Conservation (phyloP, 352 stramenopile species). For the Blastocystis sp. region DNA sequence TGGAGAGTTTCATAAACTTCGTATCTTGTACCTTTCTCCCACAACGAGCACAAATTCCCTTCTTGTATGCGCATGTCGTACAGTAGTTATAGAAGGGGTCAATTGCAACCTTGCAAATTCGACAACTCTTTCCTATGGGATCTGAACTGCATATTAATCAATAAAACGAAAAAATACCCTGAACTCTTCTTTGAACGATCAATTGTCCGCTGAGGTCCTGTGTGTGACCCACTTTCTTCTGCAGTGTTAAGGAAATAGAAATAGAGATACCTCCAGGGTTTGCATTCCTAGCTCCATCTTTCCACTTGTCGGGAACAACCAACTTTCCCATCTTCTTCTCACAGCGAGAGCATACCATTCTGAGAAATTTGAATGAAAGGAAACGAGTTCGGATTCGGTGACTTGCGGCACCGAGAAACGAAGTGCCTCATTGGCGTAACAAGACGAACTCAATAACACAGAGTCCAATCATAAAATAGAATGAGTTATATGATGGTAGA, state of each 20-base stretch:
- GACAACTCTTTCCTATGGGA: slow-evolving; percentile 42
- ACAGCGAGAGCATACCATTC: slow-evolving; percentile 59
- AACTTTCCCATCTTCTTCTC: slow-evolving; percentile 62
- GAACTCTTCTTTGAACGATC: slow-evolving; percentile 28
- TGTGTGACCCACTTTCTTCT: slow-evolving; percentile 1
- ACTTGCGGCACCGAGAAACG: too few relatives aligned
- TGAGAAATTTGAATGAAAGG: background rate
- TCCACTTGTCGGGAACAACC: slow-evolving; percentile 61
- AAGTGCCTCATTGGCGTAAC: too few relatives aligned
- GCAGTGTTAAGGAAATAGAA: background rate
- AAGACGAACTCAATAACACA: too few relatives aligned
- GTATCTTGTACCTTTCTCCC: slow-evolving; percentile 56
- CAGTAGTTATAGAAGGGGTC: slow-evolving; percentile 56
- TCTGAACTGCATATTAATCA: background rate
- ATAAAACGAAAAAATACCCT: background rate
- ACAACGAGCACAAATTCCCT: slow-evolving; percentile 60
- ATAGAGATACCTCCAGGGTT: background rate
- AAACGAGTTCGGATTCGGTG: background rate
- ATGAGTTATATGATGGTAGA: slow-evolving; percentile 61
- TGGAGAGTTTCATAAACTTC: slow-evolving; percentile 6
- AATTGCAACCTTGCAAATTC: slow-evolving; percentile 34
- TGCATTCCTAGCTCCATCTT: slow-evolving; percentile 45
- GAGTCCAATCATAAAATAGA: background rate
- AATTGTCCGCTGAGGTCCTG: slow-evolving; percentile 13
- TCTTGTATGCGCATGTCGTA: slow-evolving; percentile 49